These are phyloP conservation scores for Paramecium tetraurelia DNA, from an alignment of 73 alveolate species.

Conservation along the genomic window DNA sequence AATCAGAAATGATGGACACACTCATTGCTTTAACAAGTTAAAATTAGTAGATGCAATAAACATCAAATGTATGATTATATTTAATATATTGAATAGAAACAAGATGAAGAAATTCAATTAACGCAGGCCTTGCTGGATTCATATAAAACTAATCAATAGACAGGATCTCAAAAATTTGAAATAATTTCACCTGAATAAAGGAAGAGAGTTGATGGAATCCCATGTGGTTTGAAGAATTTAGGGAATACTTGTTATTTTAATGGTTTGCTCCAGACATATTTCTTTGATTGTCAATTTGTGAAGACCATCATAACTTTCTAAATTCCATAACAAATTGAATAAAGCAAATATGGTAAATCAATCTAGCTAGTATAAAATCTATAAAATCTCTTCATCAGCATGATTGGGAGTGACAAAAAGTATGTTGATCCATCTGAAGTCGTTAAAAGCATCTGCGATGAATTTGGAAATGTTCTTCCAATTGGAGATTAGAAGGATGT, in stretches of 20 bases:
- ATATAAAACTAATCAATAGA: not conserved
- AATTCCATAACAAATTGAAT: slow-evolving; percentile 41
- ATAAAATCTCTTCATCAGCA: slow-evolving; percentile 65
- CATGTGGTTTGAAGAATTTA: slow-evolving; percentile 79
- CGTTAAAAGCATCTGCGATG: slow-evolving; percentile 71
- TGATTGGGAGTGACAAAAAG: slow-evolving; percentile 72
- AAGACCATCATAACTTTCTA: slow-evolving; percentile 63
- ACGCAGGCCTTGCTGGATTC: not conserved
- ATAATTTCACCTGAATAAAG: slow-evolving; percentile 71
- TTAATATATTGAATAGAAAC: not conserved
- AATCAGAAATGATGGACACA: slow-evolving; percentile 3
- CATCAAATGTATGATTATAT: not conserved
- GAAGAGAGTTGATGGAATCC: slow-evolving; percentile 64
- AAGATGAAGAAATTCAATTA: not conserved
- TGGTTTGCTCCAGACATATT: slow-evolving; percentile 75
- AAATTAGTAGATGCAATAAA: not conserved
- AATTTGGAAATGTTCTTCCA: slow-evolving; percentile 70
- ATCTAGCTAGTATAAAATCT: slow-evolving; percentile 61
- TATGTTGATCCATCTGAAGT: slow-evolving; percentile 80
- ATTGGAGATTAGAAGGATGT: slow-evolving; percentile 86
- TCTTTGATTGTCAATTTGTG: slow-evolving; percentile 73
- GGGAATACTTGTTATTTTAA: slow-evolving; percentile 91
- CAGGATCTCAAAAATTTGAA: slow-evolving; percentile 29
- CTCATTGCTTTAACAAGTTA: not conserved
- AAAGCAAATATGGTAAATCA: slow-evolving; percentile 54